Evolutionary conservation across 345 rosid species (phyloP).

Genomic region (Salix brachista): DNA sequence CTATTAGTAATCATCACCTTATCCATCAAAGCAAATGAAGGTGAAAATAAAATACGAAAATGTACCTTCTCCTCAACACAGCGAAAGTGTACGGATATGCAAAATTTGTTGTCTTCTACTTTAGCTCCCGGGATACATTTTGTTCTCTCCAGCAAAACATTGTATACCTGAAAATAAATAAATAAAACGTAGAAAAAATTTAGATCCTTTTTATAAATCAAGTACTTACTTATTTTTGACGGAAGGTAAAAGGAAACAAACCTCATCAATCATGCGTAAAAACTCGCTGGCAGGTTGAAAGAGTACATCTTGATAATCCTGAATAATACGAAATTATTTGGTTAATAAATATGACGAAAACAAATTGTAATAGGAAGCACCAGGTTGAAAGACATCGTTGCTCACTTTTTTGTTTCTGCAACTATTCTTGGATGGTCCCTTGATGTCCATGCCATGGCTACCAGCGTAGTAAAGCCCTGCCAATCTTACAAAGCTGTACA

Average conservation of each 20-base stretch:
- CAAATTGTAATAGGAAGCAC: background rate
- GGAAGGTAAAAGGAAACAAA: conserved; percentile 18
- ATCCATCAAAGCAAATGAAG: background rate
- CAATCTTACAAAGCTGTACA: conserved; percentile 72
- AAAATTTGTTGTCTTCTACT: conserved; percentile 89
- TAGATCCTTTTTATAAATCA: background rate
- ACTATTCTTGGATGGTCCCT: conserved; percentile 65
- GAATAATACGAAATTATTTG: background rate
- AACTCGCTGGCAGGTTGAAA: conserved; percentile 85
- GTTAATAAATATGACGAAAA: background rate
- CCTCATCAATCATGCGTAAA: conserved; percentile 81
- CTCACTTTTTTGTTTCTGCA: conserved; percentile 50
- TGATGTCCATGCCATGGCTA: conserved; percentile 99
- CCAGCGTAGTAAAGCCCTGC: conserved; percentile 94
- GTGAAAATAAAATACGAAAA: background rate
- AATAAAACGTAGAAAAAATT: background rate
- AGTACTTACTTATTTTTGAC: background rate
- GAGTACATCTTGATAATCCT: conserved; percentile 51
- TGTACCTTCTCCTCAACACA: conserved; percentile 77
- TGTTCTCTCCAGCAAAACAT: conserved; percentile 54
- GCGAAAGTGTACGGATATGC: conserved; percentile 83
- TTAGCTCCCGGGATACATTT: conserved; percentile 70
- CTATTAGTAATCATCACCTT: background rate
- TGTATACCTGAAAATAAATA: conserved; percentile 41
- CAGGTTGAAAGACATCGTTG: background rate